A percentile compares a stretch with the other conserved stretches of the same genome.
These are phyloP conservation scores for Auricularia heimuer DNA, from an alignment of 768 basidiomycete genomes.

Conservation along the genomic window DNA sequence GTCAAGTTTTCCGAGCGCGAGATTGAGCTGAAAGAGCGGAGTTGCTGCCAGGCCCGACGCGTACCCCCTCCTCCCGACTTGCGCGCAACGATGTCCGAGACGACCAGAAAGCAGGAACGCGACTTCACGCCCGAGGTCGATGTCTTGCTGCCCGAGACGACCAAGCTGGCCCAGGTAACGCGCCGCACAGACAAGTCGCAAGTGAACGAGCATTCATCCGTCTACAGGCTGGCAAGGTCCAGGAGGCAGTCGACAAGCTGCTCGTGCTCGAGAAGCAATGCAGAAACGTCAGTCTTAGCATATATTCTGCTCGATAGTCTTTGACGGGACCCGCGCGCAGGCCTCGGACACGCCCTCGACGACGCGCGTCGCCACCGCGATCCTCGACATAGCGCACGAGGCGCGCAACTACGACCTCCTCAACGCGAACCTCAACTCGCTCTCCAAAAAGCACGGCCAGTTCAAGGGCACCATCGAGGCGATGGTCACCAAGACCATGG, in stretches of 20 bases:
- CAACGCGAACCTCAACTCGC: slow-evolving; percentile 53
- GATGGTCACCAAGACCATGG: slow-evolving; percentile 82
- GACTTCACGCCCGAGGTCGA: slow-evolving; percentile 84
- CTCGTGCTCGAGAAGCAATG: slow-evolving; percentile 89
- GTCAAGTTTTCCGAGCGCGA: no score
- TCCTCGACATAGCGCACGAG: slow-evolving; percentile 62
- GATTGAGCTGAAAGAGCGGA: not conserved
- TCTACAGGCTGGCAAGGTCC: slow-evolving; percentile 64
- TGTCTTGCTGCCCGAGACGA: slow-evolving; percentile 58
- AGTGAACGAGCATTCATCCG: slow-evolving; percentile 8
- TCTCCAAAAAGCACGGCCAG: slow-evolving; percentile 97
- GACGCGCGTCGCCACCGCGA: slow-evolving; percentile 67
- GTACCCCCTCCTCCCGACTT: not conserved
- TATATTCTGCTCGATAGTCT: not conserved
- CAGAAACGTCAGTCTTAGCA: slow-evolving; percentile 59
- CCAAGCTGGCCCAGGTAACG: slow-evolving; percentile 60
- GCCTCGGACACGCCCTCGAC: slow-evolving; percentile 93
- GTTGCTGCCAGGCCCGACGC: not conserved
- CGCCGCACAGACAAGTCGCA: not conserved
- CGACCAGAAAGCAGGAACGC: slow-evolving; percentile 70
- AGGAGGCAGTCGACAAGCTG: slow-evolving; percentile 85
- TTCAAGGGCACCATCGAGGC: slow-evolving; percentile 81
- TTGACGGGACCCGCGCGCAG: slow-evolving; percentile 29
- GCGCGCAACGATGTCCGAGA: slow-evolving; percentile 24
- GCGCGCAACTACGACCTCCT: slow-evolving; percentile 59